Base-by-base conservation (phyloP, 208 protist genomes). In the Acanthamoeba castellanii region DNA sequence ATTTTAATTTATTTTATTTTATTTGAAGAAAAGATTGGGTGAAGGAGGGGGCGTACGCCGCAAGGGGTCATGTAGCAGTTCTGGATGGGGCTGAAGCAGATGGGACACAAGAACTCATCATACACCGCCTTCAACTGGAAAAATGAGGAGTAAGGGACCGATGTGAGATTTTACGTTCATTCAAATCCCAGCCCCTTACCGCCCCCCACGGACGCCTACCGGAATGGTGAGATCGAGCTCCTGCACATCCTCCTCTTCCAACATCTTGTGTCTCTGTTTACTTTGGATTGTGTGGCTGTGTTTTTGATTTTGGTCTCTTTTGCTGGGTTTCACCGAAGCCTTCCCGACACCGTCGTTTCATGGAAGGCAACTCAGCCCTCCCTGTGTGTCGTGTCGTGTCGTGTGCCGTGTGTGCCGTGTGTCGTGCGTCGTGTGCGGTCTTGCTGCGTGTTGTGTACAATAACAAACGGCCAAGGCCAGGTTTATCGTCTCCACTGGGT, bases 21-120 rank as follows among this genome's bases (percentile, higher is more conserved):
- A 78, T 52, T 32, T 47, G 8, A 47, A 22, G 76, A 70, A 78
- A 16, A 93, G 14, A 34, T 78, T 55, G 64, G 34, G 6, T 37
- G 30, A 76, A 30, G 85, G 72, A 27, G 14, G 70, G 8, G 20
- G 52, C 45, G 30, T 85, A 68, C 42, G 25, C 50, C 42, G 27
- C 70, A 94, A n/a, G 91, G 91, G 34, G 91, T 81, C 72, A 85
- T 85, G 37, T 57, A 47, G 47, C 91, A 94, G 42, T 94, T 81
- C 9, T 85, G 64, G 57, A 94, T 94, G 18, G 64, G 32, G n/a
- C 72, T 94, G 72, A 81, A 94, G 72, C 70, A 81, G n/a, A 94
- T 94, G 47, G 88, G 88, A 37, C 88, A 93, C 9, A 72, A 34
- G 66, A 93, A 93, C 45, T 93, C 88, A 7, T 93, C 88, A 55